phyloP scores from a whole-genome alignment of 1,284 basidiomycete species.

The Sporisorium sorghi region DNA sequence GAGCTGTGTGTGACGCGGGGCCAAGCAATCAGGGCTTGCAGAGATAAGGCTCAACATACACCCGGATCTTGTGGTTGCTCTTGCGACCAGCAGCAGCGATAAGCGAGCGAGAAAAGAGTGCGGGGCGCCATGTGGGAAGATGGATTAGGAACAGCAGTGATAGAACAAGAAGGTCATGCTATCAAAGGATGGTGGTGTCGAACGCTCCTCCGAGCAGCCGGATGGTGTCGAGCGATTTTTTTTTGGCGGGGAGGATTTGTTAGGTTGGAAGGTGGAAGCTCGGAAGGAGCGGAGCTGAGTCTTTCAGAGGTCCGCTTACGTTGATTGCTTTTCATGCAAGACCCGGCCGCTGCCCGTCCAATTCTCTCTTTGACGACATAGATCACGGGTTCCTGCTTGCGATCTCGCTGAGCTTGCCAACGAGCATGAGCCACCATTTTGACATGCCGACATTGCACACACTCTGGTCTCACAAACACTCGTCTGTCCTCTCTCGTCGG shows the following conservation, averaged over 20 bases:
- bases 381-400: no score
- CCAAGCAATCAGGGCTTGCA: slow-evolving; percentile 32
- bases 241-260: slow-evolving; percentile 22
- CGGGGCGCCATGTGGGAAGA: slow-evolving; percentile 45
- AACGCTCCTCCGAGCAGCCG: slow-evolving; percentile 38
- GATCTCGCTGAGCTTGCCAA: no score
- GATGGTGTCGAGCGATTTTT: background rate
- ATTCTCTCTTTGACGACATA: no score
- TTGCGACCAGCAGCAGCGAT: background rate
- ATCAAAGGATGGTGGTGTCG: slow-evolving; percentile 19
- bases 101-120: slow-evolving; percentile 14
- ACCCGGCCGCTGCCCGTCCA: no score
- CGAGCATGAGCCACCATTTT: no score
- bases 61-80: slow-evolving; percentile 23
- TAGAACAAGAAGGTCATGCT: slow-evolving; percentile 1
- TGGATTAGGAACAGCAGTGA: slow-evolving; percentile 1
- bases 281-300: slow-evolving; percentile 13
- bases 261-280: slow-evolving; percentile 28
- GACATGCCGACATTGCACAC: background rate
- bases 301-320: no score
- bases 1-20: slow-evolving; percentile 29
- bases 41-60: slow-evolving; percentile 35
- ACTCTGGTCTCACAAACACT: background rate
- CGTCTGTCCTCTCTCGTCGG: no score
- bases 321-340: slow-evolving; percentile 1